Evolutionary conservation across 768 basidiomycete species (phyloP).

Genomic region (Kwoniella bestiolae): DNA sequence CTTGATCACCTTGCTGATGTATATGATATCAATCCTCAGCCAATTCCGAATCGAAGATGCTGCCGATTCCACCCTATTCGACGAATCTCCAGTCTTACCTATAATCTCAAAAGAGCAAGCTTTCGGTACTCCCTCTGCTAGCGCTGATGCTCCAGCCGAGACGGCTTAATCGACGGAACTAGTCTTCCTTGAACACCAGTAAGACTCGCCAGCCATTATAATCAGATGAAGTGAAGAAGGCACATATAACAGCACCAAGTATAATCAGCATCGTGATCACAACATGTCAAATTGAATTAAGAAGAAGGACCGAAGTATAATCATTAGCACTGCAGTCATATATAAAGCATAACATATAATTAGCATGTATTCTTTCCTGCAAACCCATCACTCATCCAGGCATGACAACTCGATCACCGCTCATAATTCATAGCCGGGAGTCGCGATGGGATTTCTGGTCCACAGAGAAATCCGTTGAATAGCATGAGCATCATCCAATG

Average conservation of each 20-base stretch:
- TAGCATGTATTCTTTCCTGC: too few species aligned
- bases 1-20: neutral
- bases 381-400: too few species aligned
- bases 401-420: too few species aligned
- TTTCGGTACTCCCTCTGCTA: constrained; percentile 2
- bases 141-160: neutral
- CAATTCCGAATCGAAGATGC: constrained; percentile 13
- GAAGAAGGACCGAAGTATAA: neutral
- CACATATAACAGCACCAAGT: neutral
- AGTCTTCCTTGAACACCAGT: neutral
- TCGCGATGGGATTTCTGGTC: too few species aligned
- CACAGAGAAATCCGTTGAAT: too few species aligned
- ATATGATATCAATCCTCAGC: neutral
- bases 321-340: neutral
- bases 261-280: neutral
- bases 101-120: constrained; percentile 5
- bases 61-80: neutral
- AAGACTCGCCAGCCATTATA: too few species aligned
- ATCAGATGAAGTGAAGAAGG: too few species aligned
- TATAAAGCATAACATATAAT: neutral
- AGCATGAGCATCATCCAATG: too few species aligned
- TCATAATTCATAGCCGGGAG: too few species aligned
- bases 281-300: neutral
- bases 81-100: neutral
- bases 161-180: neutral